phyloP scores from a whole-genome alignment of 2,329 filamentous ascomycete genomes.

The Botrytis hyacinthi region DNA sequence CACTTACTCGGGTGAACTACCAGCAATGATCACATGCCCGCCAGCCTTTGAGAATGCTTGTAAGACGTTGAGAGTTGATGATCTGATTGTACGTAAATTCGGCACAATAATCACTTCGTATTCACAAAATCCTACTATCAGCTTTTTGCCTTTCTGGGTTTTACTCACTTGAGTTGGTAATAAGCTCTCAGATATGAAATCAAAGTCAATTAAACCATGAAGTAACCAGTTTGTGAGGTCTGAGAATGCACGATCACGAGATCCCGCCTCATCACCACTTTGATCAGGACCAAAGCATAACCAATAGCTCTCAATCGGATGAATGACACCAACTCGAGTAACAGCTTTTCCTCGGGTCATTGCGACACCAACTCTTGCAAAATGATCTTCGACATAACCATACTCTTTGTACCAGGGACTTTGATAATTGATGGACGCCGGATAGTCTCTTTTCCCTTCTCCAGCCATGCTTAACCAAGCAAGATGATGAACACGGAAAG shows the following conservation, averaged over 20 bases:
- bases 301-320: conserved; percentile 41
- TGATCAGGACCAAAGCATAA: conserved; percentile 37
- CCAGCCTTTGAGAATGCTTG: conserved; percentile 31
- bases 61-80: conserved; percentile 34
- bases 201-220: conserved; percentile 39
- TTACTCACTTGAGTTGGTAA: conserved; percentile 30
- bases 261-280: conserved; percentile 31
- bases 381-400: conserved; percentile 38
- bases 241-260: conserved; percentile 34
- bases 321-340: conserved; percentile 37
- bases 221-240: conserved; percentile 37
- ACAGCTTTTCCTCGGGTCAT: conserved; percentile 38
- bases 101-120: conserved; percentile 39
- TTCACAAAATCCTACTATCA: conserved; percentile 36
- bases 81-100: conserved; percentile 38
- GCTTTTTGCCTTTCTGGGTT: conserved; percentile 3
- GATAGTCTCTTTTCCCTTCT: conserved; percentile 39
- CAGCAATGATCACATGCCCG: conserved; percentile 34
- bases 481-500: conserved; percentile 38
- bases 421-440: conserved; percentile 39
- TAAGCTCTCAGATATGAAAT: conserved; percentile 39
- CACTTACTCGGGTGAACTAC: conserved; percentile 32
- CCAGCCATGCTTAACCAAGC: conserved; percentile 40
- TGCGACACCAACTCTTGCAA: conserved; percentile 37
- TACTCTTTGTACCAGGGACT: conserved; percentile 41